Base-by-base conservation (phyloP, 495 filamentous ascomycete genomes). In the Hypoxylon lenormandii region DNA sequence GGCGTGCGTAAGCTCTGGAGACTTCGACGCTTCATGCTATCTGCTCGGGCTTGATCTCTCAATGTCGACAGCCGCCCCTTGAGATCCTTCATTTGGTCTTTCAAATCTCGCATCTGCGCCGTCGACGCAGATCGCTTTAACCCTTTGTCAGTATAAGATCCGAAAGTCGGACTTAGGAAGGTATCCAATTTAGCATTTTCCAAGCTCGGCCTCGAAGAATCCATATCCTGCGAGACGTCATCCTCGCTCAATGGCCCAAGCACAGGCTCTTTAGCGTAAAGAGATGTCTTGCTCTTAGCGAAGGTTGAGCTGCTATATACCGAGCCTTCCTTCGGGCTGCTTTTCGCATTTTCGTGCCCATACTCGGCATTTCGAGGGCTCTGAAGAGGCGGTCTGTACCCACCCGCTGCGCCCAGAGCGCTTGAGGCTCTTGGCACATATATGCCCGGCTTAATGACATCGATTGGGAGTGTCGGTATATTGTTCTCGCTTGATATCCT, bases 81-180 rank as follows among this genome's bases (percentile, higher is more conserved):
- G 21, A 98, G 81, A 66, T 93, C 93, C 68, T 94, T 89, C 90
- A 98, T 95, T 80, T 98, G 93, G 66, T 94, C 90, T 53, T 91
- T 90, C 13, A 98, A 82, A 73, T 92, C 91, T 21, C 91, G 86
- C 78, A 96, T 92, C 71, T 93, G 91, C 22, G 85, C 81, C 30
- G 88, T 86, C 13, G 87, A 88, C 22, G 80, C 76, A 13, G 88
- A 85, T 57, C 86, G 75, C 50, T 77, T 81, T 1, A 88, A 62
- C 5, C 75, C 79, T 26, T 77, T 76, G n/a, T 79, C 78, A 28
- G 74, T 59, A 15, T 60, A 78, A 5, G 75, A 63, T 4, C 78
- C 79, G 19, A 76, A 77, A 3, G 76, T 77, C 0, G 82, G 79
- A 49, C 77, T 84, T 2, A 82, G 71, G 45, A 80, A 78, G 15